These are phyloP conservation scores for Taphrina sp. DNA, from an alignment of 1,139 yeast genomes.

Conservation along the genomic window DNA sequence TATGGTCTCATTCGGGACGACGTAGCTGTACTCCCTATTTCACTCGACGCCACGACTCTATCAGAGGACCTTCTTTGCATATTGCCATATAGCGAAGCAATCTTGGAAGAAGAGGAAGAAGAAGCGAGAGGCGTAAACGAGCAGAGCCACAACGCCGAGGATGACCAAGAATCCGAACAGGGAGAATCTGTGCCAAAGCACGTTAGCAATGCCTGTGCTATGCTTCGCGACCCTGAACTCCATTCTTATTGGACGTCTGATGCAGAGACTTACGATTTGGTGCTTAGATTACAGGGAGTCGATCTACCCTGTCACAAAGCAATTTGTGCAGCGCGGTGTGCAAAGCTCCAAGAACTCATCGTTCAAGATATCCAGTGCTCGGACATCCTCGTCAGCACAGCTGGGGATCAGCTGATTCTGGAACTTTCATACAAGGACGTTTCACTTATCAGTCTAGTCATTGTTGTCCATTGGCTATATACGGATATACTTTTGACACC, in stretches of 20 bases:
- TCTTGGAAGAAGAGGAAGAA: constrained; percentile 30
- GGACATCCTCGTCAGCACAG: too few species aligned
- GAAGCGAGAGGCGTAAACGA: constrained; percentile 20
- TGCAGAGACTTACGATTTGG: constrained; percentile 19
- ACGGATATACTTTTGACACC: constrained; percentile 49
- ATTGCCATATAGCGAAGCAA: constrained; percentile 39
- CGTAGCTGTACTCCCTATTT: constrained; percentile 47
- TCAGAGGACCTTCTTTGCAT: constrained; percentile 41
- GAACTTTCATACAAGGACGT: constrained; percentile 4
- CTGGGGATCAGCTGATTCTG: background rate
- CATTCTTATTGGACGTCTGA: constrained; percentile 26
- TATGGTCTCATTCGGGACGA: constrained; percentile 72
- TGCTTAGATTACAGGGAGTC: constrained; percentile 34
- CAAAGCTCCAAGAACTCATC: background rate
- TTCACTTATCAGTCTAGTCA: constrained; percentile 43
- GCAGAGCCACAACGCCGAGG: constrained; percentile 31
- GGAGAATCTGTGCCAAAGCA: constrained; percentile 27
- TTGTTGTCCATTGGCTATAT: constrained; percentile 51
- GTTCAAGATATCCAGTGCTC: background rate
- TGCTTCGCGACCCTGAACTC: constrained; percentile 38
- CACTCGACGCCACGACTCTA: constrained; percentile 37
- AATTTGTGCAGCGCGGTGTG: constrained; percentile 18
- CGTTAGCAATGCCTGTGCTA: constrained; percentile 22
- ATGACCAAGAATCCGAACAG: constrained; percentile 32
- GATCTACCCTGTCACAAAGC: constrained; percentile 39